Conservation (phyloP, 2,329 filamentous ascomycete species). For the Esteya vermicola region DNA sequence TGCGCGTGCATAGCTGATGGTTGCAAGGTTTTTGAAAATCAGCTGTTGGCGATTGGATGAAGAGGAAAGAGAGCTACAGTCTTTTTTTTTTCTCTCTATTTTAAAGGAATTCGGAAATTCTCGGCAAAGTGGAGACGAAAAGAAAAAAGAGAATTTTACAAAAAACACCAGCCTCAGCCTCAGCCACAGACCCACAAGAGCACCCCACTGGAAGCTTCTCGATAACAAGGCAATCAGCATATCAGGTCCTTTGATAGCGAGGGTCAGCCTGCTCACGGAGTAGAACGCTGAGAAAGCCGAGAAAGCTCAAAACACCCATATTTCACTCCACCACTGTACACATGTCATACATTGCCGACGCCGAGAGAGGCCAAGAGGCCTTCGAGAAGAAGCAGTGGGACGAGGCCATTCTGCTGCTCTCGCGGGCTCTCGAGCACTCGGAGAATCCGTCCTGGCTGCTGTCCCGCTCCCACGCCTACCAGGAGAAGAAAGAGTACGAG, state of each 20-base stretch:
- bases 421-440: slow-evolving; percentile 49
- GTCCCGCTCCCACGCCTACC: slow-evolving; percentile 65
- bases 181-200: background rate
- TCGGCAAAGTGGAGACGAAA: background rate
- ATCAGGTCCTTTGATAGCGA: background rate
- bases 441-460: slow-evolving; percentile 67
- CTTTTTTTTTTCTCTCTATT: slow-evolving; percentile 1
- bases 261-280: no score
- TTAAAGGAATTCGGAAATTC: slow-evolving; percentile 2
- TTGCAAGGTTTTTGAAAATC: background rate
- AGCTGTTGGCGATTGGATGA: slow-evolving; percentile 1
- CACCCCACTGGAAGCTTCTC: background rate
- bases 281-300: no score
- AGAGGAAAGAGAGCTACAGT: background rate
- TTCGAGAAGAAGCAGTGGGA: slow-evolving; percentile 49
- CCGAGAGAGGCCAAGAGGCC: slow-evolving; percentile 49
- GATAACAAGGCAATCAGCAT: background rate
- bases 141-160: background rate
- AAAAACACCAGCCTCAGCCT: background rate
- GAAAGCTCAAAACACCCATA: background rate
- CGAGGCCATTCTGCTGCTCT: slow-evolving; percentile 54
- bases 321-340: background rate
- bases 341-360: slow-evolving; percentile 39
- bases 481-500: slow-evolving; percentile 45
- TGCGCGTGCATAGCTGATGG: background rate